Conservation (phyloP, 768 basidiomycete species). For the Psilocybe subaeruginosa region DNA sequence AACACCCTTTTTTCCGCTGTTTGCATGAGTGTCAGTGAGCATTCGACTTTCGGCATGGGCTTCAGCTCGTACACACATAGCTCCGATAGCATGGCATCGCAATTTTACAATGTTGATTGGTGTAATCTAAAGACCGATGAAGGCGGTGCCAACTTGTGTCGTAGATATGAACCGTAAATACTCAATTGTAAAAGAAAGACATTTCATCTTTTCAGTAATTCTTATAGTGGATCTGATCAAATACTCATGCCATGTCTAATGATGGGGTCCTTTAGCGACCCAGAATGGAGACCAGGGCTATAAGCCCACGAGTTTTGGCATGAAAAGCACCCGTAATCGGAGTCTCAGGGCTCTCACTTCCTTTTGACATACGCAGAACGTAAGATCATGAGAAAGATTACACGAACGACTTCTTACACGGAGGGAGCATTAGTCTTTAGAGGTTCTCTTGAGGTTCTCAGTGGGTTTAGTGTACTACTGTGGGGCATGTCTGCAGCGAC, state of each 20-base stretch:
- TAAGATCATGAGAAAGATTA: conserved; percentile 24
- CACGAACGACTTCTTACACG: conserved; percentile 16
- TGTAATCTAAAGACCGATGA: too few relatives aligned
- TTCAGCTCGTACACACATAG: neutral
- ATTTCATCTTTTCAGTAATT: neutral
- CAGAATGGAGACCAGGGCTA: conserved; percentile 24
- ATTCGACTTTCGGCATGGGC: neutral
- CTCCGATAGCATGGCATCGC: neutral
- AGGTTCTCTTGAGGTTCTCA: neutral
- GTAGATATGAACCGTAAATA: neutral
- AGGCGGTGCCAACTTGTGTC: too few relatives aligned
- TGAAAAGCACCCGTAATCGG: conserved; percentile 24
- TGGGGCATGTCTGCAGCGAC: neutral
- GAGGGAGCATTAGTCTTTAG: neutral
- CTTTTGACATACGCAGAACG: conserved; percentile 21
- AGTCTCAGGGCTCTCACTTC: conserved; percentile 20
- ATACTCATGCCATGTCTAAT: conserved; percentile 32
- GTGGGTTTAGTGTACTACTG: neutral
- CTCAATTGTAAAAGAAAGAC: neutral
- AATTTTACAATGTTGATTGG: too few relatives aligned
- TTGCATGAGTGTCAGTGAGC: neutral
- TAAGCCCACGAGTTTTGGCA: conserved; percentile 19
- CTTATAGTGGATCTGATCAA: conserved; percentile 22
- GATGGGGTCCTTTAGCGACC: conserved; percentile 21
- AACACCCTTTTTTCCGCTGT: neutral